Conservation (phyloP, 2,329 filamentous ascomycete species). For the Xylariales sp. region DNA sequence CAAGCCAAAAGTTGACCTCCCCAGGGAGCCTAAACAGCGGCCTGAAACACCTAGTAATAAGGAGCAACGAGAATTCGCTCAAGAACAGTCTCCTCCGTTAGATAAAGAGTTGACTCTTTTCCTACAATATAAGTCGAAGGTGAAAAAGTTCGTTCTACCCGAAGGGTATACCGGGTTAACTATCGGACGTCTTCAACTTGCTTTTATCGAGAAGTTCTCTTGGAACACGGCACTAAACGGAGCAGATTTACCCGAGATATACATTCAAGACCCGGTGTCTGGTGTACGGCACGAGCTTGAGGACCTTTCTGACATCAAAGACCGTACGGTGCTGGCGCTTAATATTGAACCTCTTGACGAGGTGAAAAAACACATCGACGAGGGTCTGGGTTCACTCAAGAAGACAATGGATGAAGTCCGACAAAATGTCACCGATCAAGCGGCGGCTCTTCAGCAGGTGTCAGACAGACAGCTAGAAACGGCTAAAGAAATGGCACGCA, state of each 20-base stretch:
- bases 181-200: slow-evolving; percentile 87
- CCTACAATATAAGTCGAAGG: slow-evolving; percentile 94
- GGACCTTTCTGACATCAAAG: slow-evolving; percentile 91
- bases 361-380: slow-evolving; percentile 95
- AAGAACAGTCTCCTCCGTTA: slow-evolving; percentile 75
- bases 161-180: slow-evolving; percentile 88
- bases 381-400: slow-evolving; percentile 83
- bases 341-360: slow-evolving; percentile 95
- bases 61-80: slow-evolving; percentile 65
- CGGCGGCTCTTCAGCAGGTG: slow-evolving; percentile 82
- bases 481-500: slow-evolving; percentile 82
- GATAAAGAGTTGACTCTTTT: slow-evolving; percentile 94
- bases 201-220: slow-evolving; percentile 98
- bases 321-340: slow-evolving; percentile 91
- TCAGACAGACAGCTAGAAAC: slow-evolving; percentile 92
- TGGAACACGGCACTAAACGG: slow-evolving; percentile 98
- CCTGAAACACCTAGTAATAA: slow-evolving; percentile 57
- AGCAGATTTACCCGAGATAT: slow-evolving; percentile 92
- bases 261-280: slow-evolving; percentile 95
- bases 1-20: slow-evolving; percentile 38
- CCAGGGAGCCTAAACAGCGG: slow-evolving; percentile 42
- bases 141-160: slow-evolving; percentile 92
- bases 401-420: slow-evolving; percentile 88
- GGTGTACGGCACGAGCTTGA: slow-evolving; percentile 97
- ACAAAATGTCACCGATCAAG: slow-evolving; percentile 85